Percentiles rank a stretch among this genome's conserved stretches.
These are phyloP conservation scores for Microdochium nivale DNA, from an alignment of 2,329 filamentous ascomycete genomes.

Conservation along the genomic window DNA sequence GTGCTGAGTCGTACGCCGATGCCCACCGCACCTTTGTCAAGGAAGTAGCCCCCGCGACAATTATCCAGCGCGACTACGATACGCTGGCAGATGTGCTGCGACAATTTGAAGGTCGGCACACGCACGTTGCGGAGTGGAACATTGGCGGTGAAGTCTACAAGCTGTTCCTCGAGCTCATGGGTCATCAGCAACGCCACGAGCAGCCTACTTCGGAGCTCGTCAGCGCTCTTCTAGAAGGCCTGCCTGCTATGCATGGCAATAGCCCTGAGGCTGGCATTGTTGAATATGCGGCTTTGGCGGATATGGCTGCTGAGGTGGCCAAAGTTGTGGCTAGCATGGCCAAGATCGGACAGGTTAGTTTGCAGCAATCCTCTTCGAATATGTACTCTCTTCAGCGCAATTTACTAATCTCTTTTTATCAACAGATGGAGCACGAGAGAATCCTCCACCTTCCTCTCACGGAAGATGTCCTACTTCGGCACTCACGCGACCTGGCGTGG, in stretches of 20 bases:
- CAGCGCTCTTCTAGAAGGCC: conserved; percentile 46
- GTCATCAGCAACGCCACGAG: conserved; percentile 26
- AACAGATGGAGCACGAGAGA: conserved; percentile 19
- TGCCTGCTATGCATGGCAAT: conserved; percentile 44
- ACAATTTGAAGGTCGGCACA: conserved; percentile 58
- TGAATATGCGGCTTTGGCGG: conserved; percentile 23
- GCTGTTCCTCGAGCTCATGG: conserved; percentile 46
- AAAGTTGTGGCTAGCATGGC: conserved; percentile 20
- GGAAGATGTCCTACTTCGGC: conserved; percentile 22
- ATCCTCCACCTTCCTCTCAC: conserved; percentile 22
- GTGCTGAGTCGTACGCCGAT: conserved; percentile 66
- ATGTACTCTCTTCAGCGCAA: neutral
- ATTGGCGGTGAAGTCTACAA: conserved; percentile 73
- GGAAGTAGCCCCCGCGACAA: conserved; percentile 70
- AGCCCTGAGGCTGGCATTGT: conserved; percentile 20
- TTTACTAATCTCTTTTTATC: conserved; percentile 8
- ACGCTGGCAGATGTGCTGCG: conserved; percentile 60
- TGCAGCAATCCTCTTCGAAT: neutral
- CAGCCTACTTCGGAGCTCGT: conserved; percentile 35
- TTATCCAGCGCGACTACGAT: conserved; percentile 75
- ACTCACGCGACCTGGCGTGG: conserved; percentile 22
- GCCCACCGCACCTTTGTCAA: conserved; percentile 78
- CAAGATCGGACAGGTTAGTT: conserved; percentile 19
- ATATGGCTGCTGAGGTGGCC: conserved; percentile 23
- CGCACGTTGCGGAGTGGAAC: conserved; percentile 63